These are phyloP conservation scores for Echinochloa phyllopogon DNA, from an alignment of 176 grass and related monocot genomes.

Conservation along the genomic window DNA sequence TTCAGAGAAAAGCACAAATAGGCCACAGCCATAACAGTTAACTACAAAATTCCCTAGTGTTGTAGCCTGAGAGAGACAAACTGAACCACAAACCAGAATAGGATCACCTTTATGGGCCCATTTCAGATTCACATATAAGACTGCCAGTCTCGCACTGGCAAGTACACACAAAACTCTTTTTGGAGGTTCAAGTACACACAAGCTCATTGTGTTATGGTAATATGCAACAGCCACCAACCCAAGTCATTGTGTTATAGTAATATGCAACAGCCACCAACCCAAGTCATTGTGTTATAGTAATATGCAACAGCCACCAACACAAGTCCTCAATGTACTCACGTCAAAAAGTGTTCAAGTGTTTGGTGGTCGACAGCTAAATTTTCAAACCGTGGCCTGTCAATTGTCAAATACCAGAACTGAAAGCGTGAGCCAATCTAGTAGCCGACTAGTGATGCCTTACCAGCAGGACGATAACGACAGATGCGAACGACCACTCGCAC, in stretches of 20 bases:
- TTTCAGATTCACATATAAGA: neutral
- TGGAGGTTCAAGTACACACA: neutral
- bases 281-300: neutral
- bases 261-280: neutral
- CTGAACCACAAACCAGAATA: neutral
- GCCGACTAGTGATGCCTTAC: neutral
- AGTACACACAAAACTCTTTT: neutral
- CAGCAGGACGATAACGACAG: slow-evolving; percentile 20
- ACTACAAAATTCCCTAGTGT: neutral
- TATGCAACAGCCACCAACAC: neutral
- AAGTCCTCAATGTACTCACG: neutral
- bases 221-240: neutral
- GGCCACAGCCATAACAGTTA: neutral
- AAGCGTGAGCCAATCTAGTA: neutral
- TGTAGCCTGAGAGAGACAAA: neutral
- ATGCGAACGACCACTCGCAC: neutral
- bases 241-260: neutral
- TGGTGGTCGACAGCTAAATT: neutral
- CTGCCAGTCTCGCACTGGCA: neutral
- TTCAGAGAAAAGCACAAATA: neutral
- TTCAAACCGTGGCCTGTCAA: neutral
- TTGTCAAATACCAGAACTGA: neutral
- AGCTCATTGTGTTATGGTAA: neutral
- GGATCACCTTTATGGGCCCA: neutral
- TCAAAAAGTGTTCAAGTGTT: neutral